phyloP scores from a whole-genome alignment of 495 filamentous ascomycete genomes.

The Penicillium maclennaniae region DNA sequence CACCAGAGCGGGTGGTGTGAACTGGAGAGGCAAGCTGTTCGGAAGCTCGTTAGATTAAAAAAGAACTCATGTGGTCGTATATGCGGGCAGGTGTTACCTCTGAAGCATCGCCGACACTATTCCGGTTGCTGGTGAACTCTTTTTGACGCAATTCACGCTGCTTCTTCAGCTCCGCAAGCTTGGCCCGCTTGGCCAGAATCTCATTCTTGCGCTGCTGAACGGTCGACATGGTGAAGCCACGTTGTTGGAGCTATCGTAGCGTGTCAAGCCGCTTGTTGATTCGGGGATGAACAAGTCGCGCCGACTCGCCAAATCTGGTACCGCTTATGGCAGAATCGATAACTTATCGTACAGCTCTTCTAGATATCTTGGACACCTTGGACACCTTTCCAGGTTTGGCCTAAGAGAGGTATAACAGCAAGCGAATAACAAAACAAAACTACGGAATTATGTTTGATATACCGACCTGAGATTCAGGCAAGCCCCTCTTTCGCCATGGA shows the following conservation, averaged over 20 bases:
- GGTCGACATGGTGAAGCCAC: conserved; percentile 33
- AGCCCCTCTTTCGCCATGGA: no score
- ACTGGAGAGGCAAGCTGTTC: conserved; percentile 62
- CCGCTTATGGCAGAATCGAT: conserved; percentile 31
- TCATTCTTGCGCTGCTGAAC: conserved; percentile 90
- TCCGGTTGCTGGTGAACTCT: conserved; percentile 62
- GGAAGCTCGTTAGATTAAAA: conserved; percentile 8
- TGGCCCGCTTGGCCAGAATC: conserved; percentile 89
- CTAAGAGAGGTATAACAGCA: no score
- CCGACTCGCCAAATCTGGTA: conserved; percentile 28
- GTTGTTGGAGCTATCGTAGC: conserved; percentile 9
- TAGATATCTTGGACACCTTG: background rate
- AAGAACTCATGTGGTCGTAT: conserved; percentile 12
- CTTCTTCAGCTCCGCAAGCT: conserved; percentile 90
- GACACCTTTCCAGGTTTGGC: no score
- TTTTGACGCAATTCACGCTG: conserved; percentile 77
- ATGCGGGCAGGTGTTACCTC: conserved; percentile 37
- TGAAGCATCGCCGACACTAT: conserved; percentile 57
- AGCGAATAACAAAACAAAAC: no score
- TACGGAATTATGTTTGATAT: no score
- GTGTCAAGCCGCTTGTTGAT: conserved; percentile 19
- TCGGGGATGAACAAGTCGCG: conserved; percentile 18
- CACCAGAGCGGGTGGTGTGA: conserved; percentile 53
- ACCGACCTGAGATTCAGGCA: no score
- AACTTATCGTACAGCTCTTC: conserved; percentile 18